A percentile compares a stretch with the other conserved stretches of the same genome.
Evolutionary conservation across 148 eudicot species (phyloP).

Genomic region (Heliamphora exappendiculata): DNA sequence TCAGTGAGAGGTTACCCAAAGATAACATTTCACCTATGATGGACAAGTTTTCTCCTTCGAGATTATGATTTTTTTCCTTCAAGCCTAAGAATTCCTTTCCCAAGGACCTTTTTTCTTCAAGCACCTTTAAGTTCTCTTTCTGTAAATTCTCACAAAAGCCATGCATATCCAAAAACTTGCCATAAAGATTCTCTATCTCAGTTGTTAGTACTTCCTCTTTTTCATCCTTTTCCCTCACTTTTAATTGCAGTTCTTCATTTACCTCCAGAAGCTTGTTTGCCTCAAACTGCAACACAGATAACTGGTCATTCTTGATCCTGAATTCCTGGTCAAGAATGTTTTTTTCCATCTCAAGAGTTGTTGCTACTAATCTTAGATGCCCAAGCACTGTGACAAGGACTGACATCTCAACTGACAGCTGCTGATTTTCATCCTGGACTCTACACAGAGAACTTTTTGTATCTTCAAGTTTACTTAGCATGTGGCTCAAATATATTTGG

Average conservation of each 20-base stretch:
- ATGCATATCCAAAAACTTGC: conserved; percentile 45
- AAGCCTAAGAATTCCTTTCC: conserved; percentile 30
- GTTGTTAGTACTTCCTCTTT: conserved; percentile 40
- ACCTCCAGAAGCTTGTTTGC: conserved; percentile 44
- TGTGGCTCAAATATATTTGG: conserved; percentile 30
- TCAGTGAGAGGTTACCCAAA: conserved; percentile 46
- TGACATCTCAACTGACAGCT: conserved; percentile 48
- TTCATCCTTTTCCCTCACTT: conserved; percentile 45
- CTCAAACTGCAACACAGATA: conserved; percentile 43
- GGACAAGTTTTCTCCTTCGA: conserved; percentile 43
- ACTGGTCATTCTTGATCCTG: conserved; percentile 37
- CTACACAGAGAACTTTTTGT: conserved; percentile 37
- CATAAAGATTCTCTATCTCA: conserved; percentile 47
- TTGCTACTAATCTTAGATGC: conserved; percentile 50
- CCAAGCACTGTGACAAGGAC: conserved; percentile 52
- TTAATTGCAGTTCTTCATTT: conserved; percentile 48
- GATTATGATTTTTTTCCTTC: conserved; percentile 38
- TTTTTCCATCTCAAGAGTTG: conserved; percentile 34
- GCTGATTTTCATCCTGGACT: conserved; percentile 56
- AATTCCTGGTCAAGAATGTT: conserved; percentile 41
- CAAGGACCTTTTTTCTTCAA: conserved; percentile 46
- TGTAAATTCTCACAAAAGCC: conserved; percentile 39
- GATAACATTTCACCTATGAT: conserved; percentile 45
- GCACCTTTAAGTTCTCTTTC: conserved; percentile 34
- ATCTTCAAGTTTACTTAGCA: conserved; percentile 43